Base-by-base conservation (phyloP, 208 protist genomes). In the Wallacemonas sp. region DNA sequence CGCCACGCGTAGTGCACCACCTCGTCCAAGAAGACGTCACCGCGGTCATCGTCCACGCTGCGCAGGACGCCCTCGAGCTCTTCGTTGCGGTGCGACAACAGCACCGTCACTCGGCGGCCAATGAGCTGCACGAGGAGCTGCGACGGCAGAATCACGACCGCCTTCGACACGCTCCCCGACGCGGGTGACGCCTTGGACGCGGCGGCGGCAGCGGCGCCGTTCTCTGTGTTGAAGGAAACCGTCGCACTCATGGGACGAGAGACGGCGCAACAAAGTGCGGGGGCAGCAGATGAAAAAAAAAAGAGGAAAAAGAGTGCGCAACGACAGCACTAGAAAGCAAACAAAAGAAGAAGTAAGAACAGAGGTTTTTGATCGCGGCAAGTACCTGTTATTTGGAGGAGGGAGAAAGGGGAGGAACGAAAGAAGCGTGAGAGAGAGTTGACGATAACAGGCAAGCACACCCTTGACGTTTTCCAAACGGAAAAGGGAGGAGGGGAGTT, bases 21-120 rank as follows among this genome's bases (percentile, higher is more conserved):
- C 7, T 92, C 80, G 12, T 87, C 80, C 22, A 92, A 44, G 41
- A 92, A 76, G 22, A 94, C 48, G 66, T 92, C 84, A 18, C 86
- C 84, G 38, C 77, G 81, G 38, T 92, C 85, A 23, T 74, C 82
- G 65, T 92, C 86, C 5, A 94, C 84, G 1, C 73, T 80, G 59
- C 71, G 62, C 55, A 94, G 65, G 25, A 59, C 70, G 2, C 89
- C 89, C 70, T 92, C 84, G 18, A 94, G 48, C 66, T 94, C 89
- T 32, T 84, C 70, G 4, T 71, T 50, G 39, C 65, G 61, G 16
- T 75, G 73, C 0, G 86, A 87, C 42, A 94, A 70, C 46, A 90
- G 57, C n/a, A 92, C 84, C 23, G 82, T 86, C 29, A 94, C 86
- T 2, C 84, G 81, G 16, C 89, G 84, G 10, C 84, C 86, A 7